These are phyloP conservation scores for Fusarium cyanostomum DNA, from an alignment of 2,329 filamentous ascomycete genomes.

Conservation along the genomic window DNA sequence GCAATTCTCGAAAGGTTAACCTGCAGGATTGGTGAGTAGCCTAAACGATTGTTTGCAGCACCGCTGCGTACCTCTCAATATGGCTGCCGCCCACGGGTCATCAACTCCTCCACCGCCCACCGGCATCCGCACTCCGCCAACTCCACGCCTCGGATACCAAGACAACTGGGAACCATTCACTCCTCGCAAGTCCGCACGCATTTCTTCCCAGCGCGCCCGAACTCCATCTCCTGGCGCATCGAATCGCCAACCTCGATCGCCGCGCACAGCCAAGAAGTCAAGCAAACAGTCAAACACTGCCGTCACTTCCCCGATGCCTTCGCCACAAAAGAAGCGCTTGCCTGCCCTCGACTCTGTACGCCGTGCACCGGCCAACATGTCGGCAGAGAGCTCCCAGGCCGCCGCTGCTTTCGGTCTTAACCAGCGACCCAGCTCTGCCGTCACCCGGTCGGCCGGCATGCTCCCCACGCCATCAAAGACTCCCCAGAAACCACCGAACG, in stretches of 20 bases:
- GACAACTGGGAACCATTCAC: conserved; percentile 79
- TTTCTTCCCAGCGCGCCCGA: conserved; percentile 65
- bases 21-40: conserved; percentile 8
- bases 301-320: conserved; percentile 55
- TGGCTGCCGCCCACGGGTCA: conserved; percentile 46
- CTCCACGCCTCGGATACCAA: conserved; percentile 72
- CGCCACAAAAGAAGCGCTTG: conserved; percentile 62
- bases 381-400: conserved; percentile 55
- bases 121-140: conserved; percentile 71
- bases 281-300: conserved; percentile 41
- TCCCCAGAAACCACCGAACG: conserved; percentile 69
- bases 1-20: conserved; percentile 12
- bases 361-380: conserved; percentile 57
- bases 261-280: conserved; percentile 47
- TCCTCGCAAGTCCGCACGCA: conserved; percentile 73
- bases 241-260: conserved; percentile 47
- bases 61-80: conserved; percentile 33
- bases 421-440: conserved; percentile 42
- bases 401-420: conserved; percentile 54
- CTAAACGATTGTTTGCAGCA: conserved; percentile 5
- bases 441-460: conserved; percentile 60
- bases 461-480: conserved; percentile 84
- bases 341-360: conserved; percentile 58
- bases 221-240: conserved; percentile 64
- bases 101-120: conserved; percentile 70